Evolutionary conservation across 768 basidiomycete species (phyloP).

Genomic region (Fistulinella prunicolor): DNA sequence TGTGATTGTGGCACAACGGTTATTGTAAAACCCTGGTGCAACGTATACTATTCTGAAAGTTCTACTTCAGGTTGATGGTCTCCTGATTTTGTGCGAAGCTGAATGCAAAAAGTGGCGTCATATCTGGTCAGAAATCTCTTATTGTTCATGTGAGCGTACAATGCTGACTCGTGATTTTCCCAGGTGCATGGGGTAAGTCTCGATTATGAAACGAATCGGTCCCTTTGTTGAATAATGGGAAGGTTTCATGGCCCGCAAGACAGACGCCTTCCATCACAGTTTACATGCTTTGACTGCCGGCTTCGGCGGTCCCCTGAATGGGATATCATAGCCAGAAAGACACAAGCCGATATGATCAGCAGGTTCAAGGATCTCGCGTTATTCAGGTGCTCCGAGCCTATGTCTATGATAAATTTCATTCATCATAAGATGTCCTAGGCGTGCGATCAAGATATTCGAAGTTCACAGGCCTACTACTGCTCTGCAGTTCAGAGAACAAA

Average conservation of each 20-base stretch:
- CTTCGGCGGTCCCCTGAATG: constrained; percentile 63
- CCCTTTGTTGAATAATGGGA: neutral
- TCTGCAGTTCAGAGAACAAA: constrained; percentile 55
- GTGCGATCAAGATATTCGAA: constrained; percentile 71
- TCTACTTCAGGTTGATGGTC: constrained; percentile 50
- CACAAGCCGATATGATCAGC: constrained; percentile 53
- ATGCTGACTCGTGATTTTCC: neutral
- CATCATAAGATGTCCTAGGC: constrained; percentile 35
- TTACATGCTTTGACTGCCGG: constrained; percentile 76
- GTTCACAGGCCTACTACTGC: constrained; percentile 40
- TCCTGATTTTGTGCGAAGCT: constrained; percentile 61
- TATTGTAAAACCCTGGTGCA: neutral
- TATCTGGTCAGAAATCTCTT: constrained; percentile 51
- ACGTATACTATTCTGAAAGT: neutral
- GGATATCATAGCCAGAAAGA: constrained; percentile 60
- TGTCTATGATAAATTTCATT: neutral
- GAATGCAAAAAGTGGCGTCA: constrained; percentile 77
- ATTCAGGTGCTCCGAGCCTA: constrained; percentile 50
- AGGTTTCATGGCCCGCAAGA: constrained; percentile 67
- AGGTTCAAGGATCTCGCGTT: constrained; percentile 68
- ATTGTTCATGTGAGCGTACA: neutral
- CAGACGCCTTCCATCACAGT: constrained; percentile 53
- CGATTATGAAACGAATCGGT: neutral
- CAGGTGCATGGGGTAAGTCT: constrained; percentile 40
- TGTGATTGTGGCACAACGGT: constrained; percentile 72